phyloP scores from a whole-genome alignment of 495 filamentous ascomycete species.

The Pseudotulostoma volvatum region DNA sequence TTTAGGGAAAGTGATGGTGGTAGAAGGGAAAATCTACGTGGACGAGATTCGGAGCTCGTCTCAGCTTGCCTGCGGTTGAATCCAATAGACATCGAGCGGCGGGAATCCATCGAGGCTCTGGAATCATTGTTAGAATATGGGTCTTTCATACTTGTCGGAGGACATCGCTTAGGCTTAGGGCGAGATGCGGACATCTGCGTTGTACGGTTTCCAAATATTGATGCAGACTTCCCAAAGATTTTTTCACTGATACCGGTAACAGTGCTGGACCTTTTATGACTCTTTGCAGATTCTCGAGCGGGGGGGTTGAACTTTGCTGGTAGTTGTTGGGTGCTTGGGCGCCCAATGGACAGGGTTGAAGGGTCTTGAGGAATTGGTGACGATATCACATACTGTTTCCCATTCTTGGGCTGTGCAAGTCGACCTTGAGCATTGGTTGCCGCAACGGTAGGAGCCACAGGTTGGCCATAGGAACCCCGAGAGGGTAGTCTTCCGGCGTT shows the following conservation, averaged over 20 bases:
- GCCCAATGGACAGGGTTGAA: slow-evolving; percentile 29
- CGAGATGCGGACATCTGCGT: slow-evolving; percentile 24
- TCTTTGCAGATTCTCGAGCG: slow-evolving; percentile 37
- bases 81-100: slow-evolving; percentile 59
- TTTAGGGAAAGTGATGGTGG: slow-evolving; percentile 56
- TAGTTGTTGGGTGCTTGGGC: slow-evolving; percentile 40
- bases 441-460: slow-evolving; percentile 72
- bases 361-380: slow-evolving; percentile 43
- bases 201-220: slow-evolving; percentile 45
- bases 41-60: slow-evolving; percentile 57
- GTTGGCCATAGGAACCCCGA: slow-evolving; percentile 76
- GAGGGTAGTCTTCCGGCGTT: slow-evolving; percentile 50
- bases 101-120: slow-evolving; percentile 65
- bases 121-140: slow-evolving; percentile 38
- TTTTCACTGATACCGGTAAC: slow-evolving; percentile 65
- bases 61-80: slow-evolving; percentile 71
- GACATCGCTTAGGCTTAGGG: slow-evolving; percentile 37
- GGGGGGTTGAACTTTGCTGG: slow-evolving; percentile 28
- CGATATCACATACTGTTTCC: slow-evolving; percentile 63
- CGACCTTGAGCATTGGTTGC: slow-evolving; percentile 82
- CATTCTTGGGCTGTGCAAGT: slow-evolving; percentile 65
- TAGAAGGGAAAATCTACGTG: slow-evolving; percentile 61
- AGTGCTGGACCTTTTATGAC: slow-evolving; percentile 86
- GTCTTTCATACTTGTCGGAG: slow-evolving; percentile 64
- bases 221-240: slow-evolving; percentile 63